Evolutionary conservation across 1,139 yeast species (phyloP).

Genomic region (Schizosaccharomyces versatilis): DNA sequence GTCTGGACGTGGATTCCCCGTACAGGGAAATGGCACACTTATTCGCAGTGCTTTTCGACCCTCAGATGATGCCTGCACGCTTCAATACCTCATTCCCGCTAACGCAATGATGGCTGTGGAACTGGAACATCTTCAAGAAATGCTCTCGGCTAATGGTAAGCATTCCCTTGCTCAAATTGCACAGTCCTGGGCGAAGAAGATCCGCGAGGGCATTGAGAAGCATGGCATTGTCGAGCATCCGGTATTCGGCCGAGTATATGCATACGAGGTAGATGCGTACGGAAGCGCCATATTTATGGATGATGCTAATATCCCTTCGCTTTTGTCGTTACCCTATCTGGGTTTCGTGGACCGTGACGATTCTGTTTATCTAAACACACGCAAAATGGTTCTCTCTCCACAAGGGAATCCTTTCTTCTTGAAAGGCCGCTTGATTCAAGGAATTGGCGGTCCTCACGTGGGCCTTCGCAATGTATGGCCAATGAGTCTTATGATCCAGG

Average conservation of each 20-base stretch:
- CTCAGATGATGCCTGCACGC: constrained; percentile 67
- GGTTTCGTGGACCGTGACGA: constrained; percentile 38
- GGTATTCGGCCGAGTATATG: constrained; percentile 51
- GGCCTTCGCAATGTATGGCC: constrained; percentile 79
- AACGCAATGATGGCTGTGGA: constrained; percentile 60
- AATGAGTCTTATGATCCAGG: constrained; percentile 52
- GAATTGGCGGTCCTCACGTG: constrained; percentile 80
- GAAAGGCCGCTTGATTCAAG: constrained; percentile 39
- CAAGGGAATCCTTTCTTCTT: constrained; percentile 60
- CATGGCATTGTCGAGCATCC: constrained; percentile 50
- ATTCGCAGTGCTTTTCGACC: constrained; percentile 78
- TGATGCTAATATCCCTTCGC: constrained; percentile 75
- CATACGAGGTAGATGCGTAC: constrained; percentile 76
- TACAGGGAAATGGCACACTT: constrained; percentile 44
- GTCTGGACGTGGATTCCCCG: constrained; percentile 68
- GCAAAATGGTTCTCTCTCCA: constrained; percentile 49
- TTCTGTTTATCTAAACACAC: constrained; percentile 49
- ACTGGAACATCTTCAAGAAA: constrained; percentile 18
- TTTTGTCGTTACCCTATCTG: constrained; percentile 58
- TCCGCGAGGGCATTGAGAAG: constrained; percentile 36
- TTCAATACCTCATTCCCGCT: constrained; percentile 67
- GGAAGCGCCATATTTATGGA: constrained; percentile 54
- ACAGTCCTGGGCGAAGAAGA: constrained; percentile 23
- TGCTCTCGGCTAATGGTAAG: constrained; percentile 10
- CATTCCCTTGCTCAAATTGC: constrained; percentile 12